phyloP scores from a whole-genome alignment of 371 early-diverging fungal genomes.

The Furculomyces boomerangus region DNA sequence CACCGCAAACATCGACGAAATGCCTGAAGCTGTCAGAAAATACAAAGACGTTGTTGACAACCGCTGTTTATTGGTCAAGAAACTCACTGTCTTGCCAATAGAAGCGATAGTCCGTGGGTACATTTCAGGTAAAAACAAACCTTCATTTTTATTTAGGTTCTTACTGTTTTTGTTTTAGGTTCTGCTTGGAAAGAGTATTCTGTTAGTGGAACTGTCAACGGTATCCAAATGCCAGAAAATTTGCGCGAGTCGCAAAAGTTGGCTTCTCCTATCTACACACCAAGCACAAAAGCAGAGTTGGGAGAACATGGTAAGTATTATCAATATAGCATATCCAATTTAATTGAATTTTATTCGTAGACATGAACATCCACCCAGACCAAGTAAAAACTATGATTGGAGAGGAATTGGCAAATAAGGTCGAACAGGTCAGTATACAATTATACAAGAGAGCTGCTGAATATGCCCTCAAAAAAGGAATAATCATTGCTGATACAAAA shows the following conservation, averaged over 20 bases:
- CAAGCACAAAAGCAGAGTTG: constrained; percentile 93
- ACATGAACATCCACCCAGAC: constrained; percentile 92
- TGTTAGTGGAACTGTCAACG: constrained; percentile 79
- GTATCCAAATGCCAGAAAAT: constrained; percentile 62
- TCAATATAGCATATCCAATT: constrained; percentile 1
- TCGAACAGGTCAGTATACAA: constrained; percentile 35
- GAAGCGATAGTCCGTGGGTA: constrained; percentile 97
- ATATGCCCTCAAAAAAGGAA: constrained; percentile 66
- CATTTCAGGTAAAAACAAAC: constrained; percentile 46
- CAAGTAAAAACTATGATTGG: constrained; percentile 70
- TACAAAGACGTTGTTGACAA: constrained; percentile 76
- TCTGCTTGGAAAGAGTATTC: constrained; percentile 93
- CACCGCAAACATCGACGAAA: constrained; percentile 77
- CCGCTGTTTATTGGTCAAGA: constrained; percentile 79
- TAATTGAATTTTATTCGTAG: constrained; percentile 21
- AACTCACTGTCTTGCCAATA: constrained; percentile 81
- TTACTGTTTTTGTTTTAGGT: constrained; percentile 22
- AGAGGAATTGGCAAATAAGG: constrained; percentile 37
- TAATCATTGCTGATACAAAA: constrained; percentile 97
- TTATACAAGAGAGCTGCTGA: constrained; percentile 56
- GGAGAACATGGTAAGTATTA: constrained; percentile 60
- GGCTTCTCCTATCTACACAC: constrained; percentile 74
- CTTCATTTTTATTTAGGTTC: not conserved
- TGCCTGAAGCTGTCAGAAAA: constrained; percentile 72
- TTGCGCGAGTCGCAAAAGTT: constrained; percentile 73